A percentile compares a stretch with the other conserved stretches of the same genome.
These are phyloP conservation scores for Omphalea diandra DNA, from an alignment of 441 rosid genomes.

Conservation along the genomic window DNA sequence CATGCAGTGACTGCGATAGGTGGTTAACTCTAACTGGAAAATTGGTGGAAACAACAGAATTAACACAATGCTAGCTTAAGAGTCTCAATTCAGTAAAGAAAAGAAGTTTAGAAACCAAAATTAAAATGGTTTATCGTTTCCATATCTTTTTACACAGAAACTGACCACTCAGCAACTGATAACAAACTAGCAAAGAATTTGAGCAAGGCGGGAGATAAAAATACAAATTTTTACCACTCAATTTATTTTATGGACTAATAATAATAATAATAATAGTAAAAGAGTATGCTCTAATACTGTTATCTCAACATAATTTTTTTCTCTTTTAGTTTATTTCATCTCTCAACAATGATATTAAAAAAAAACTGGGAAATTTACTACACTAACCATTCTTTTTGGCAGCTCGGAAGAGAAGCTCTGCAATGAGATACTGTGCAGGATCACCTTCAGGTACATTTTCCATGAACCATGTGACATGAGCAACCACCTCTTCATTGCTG, in stretches of 20 bases:
- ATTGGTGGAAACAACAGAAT: neutral
- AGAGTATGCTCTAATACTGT: neutral
- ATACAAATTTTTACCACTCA: neutral
- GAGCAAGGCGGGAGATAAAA: neutral
- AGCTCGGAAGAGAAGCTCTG: conserved; percentile 92
- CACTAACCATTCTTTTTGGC: conserved; percentile 88
- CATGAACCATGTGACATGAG: conserved; percentile 96
- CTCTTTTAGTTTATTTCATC: neutral
- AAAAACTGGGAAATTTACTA: conserved; percentile 13
- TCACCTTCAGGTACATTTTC: conserved; percentile 95
- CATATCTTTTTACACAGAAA: neutral
- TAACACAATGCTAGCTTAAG: neutral
- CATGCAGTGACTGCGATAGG: no score
- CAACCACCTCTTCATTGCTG: conserved; percentile 94
- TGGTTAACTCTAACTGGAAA: neutral
- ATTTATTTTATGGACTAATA: neutral
- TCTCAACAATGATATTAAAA: conserved; percentile 4
- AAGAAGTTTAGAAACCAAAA: neutral
- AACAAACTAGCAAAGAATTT: neutral
- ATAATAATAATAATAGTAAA: no score
- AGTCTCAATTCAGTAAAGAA: neutral
- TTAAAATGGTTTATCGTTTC: neutral
- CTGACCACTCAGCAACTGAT: neutral
- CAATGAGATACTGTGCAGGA: conserved; percentile 94
- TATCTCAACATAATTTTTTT: neutral